Base-by-base conservation (phyloP, 768 basidiomycete genomes). In the Dacryopinax primogenitus region DNA sequence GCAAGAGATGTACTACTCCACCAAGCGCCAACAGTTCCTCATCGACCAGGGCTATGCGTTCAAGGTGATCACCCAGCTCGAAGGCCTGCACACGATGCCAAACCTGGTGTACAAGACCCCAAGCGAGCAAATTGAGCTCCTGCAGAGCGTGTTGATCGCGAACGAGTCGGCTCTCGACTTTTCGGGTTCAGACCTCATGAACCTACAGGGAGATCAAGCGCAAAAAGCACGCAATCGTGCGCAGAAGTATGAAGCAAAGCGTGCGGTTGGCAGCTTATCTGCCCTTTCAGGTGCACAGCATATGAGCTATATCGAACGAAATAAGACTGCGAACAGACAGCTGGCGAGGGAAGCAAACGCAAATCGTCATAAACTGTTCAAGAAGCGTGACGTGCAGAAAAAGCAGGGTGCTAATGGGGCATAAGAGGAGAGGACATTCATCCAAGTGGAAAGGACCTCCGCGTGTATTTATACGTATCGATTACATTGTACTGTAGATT, bases 21-120 rank as follows among this genome's bases (percentile, higher is more conserved):
- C 96, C 1, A 99, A 99, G 77, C 86, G 96, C 16, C 96, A 98
- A 72, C 93, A 97, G 72, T 99, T 99, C 78, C 78, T 99, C 69
- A 95, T 99, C 72, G 96, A 99, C 73, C 94, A 97, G 76, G 95
- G 96, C 1, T 99, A 99, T 76, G 90, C 95, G 4, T 99, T 99
- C 84, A 98, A 98, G 76, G 95, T 99, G 63, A 98, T 99, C 76
- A 98, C 96, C 1, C 90, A 94, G 70, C 83, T 99, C 18, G 93
- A 98, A 68, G 96, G 96, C 9, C 80, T 98, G 30, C 87, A 95
- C 66, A 79, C 82, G 44, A 80, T 93, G 68, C 85, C 88, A 2
- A 88, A 92, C 71, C 81, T 98, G 63, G 96, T 97, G 62, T 99
- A 95, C 78, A 85, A 83, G 71, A 91, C 90, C 39, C 83, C 84